phyloP scores from a whole-genome alignment of 768 basidiomycete genomes.

The Sarcomyxa edulis region DNA sequence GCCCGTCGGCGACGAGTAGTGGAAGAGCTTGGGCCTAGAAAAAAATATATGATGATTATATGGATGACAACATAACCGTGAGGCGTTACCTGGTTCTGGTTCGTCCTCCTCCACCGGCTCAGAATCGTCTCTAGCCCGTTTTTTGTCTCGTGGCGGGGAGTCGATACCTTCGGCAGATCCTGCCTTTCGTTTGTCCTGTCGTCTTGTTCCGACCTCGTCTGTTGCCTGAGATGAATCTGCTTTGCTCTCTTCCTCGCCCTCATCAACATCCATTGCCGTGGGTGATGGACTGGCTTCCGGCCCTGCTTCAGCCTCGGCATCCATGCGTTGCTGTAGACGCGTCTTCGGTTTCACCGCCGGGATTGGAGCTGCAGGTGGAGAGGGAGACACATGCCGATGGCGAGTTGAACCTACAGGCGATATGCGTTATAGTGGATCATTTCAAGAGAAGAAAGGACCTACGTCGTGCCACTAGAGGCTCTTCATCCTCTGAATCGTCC shows the following conservation, averaged over 20 bases:
- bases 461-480: too few relatives aligned
- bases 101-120: slow-evolving; percentile 67
- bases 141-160: slow-evolving; percentile 41
- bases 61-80: slow-evolving; percentile 6
- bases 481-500: too few relatives aligned
- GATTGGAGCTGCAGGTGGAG: neutral
- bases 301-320: too few relatives aligned
- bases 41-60: slow-evolving; percentile 4
- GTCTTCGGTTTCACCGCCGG: too few relatives aligned
- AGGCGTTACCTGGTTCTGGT: slow-evolving; percentile 37
- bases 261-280: slow-evolving; percentile 1
- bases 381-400: slow-evolving; percentile 1
- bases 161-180: slow-evolving; percentile 45
- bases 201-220: neutral
- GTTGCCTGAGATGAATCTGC: neutral
- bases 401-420: too few relatives aligned
- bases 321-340: too few relatives aligned
- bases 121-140: slow-evolving; percentile 62
- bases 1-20: slow-evolving; percentile 32
- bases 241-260: neutral
- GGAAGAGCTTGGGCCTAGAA: slow-evolving; percentile 1
- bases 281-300: too few relatives aligned
- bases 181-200: slow-evolving; percentile 60
- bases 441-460: too few relatives aligned
- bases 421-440: too few relatives aligned